Evolutionary conservation across 2,329 filamentous ascomycete genomes (phyloP).

Genomic region (Exophiala sp.): DNA sequence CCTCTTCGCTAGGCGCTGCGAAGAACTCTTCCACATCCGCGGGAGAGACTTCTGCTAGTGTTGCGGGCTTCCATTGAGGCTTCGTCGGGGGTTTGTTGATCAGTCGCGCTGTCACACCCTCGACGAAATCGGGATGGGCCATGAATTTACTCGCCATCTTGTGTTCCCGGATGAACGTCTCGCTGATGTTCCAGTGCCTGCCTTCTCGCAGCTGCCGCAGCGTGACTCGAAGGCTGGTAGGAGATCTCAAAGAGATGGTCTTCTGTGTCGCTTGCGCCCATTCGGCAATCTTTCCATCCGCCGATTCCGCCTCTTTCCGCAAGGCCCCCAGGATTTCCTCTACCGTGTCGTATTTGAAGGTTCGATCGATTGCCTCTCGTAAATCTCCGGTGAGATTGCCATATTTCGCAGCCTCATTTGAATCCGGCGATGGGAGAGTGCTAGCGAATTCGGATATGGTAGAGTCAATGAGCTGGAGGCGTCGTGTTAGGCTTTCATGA

Average conservation of each 20-base stretch:
- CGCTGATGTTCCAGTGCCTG: slow-evolving; percentile 67
- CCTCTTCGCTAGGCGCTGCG: slow-evolving; percentile 40
- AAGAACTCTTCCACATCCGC: slow-evolving; percentile 66
- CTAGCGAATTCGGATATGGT: slow-evolving; percentile 91
- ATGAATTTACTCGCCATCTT: slow-evolving; percentile 83
- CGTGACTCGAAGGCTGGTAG: slow-evolving; percentile 78
- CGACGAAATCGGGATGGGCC: slow-evolving; percentile 81
- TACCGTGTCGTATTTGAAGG: slow-evolving; percentile 64
- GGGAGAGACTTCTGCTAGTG: slow-evolving; percentile 59
- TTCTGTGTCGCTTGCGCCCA: slow-evolving; percentile 76
- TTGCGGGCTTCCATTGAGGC: slow-evolving; percentile 70
- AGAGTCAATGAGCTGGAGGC: slow-evolving; percentile 68
- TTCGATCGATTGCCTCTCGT: slow-evolving; percentile 76
- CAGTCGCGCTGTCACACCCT: slow-evolving; percentile 79
- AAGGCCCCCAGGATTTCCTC: slow-evolving; percentile 66
- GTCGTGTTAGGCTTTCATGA: slow-evolving; percentile 56
- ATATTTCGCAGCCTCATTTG: slow-evolving; percentile 48
- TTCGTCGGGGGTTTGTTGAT: slow-evolving; percentile 60
- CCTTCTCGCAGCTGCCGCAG: slow-evolving; percentile 76
- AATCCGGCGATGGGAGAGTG: slow-evolving; percentile 59
- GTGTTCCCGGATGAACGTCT: slow-evolving; percentile 82
- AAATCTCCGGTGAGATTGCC: slow-evolving; percentile 58
- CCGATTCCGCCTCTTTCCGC: slow-evolving; percentile 40
- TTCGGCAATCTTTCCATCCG: slow-evolving; percentile 49
- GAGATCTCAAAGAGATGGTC: slow-evolving; percentile 71